These are phyloP conservation scores for Rosa rugosa DNA, from an alignment of 306 rosid genomes.

Conservation along the genomic window DNA sequence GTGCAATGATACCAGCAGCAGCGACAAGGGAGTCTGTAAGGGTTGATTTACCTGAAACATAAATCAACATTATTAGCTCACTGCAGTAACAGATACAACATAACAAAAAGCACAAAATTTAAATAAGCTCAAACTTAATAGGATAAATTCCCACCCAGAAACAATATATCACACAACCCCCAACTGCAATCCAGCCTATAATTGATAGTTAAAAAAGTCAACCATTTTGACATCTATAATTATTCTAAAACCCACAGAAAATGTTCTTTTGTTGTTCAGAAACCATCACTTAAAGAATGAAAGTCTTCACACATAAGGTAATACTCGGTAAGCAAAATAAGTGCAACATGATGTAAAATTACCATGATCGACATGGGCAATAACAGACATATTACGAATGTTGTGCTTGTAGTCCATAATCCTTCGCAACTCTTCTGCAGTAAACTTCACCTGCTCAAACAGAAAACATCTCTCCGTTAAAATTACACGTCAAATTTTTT, in stretches of 20 bases:
- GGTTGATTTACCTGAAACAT: conserved; percentile 57
- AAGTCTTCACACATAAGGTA: background rate
- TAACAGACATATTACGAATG: conserved; percentile 92
- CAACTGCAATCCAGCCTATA: background rate
- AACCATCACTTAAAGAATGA: background rate
- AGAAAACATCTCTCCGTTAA: conserved; percentile 7
- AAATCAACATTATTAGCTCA: background rate
- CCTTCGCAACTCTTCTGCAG: conserved; percentile 77
- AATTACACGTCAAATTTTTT: background rate
- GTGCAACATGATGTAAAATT: conserved; percentile 27
- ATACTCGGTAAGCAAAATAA: background rate
- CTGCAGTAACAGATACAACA: background rate
- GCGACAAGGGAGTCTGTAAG: conserved; percentile 93
- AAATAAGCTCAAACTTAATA: background rate
- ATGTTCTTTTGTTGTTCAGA: background rate
- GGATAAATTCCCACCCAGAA: too few relatives aligned
- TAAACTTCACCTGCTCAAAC: conserved; percentile 84
- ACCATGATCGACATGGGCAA: conserved; percentile 94
- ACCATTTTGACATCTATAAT: background rate
- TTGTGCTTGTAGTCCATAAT: conserved; percentile 85
- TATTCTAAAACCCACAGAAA: background rate
- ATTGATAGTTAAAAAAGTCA: background rate
- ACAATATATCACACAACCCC: too few relatives aligned
- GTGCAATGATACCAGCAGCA: conserved; percentile 95
- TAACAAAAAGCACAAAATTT: background rate